Conservation (phyloP, 108 stramenopile species). For the Nitzschia putrida region DNA sequence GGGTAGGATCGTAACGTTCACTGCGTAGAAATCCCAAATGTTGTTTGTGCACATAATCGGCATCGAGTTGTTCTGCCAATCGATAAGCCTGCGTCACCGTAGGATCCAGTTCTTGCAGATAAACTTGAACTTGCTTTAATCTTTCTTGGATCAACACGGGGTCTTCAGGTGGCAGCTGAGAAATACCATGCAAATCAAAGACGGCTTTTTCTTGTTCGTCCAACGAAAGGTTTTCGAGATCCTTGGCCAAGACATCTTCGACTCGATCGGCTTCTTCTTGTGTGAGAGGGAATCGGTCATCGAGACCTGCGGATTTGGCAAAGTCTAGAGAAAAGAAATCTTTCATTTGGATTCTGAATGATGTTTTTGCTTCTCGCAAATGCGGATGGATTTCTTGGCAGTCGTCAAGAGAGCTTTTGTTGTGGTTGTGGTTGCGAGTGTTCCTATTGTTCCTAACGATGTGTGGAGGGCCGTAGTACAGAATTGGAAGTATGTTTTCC, state of each 20-base stretch:
- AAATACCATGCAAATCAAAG: conserved; percentile 27
- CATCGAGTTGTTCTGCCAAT: background rate
- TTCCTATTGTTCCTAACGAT: too few relatives aligned
- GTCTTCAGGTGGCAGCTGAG: background rate
- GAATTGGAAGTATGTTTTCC: too few relatives aligned
- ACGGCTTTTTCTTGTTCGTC: conserved; percentile 4
- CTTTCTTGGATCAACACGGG: background rate
- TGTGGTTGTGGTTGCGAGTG: too few relatives aligned
- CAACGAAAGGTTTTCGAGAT: conserved; percentile 6
- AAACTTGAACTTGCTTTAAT: background rate
- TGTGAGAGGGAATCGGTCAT: conserved; percentile 3
- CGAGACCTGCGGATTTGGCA: background rate
- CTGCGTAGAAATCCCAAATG: background rate
- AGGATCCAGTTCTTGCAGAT: background rate
- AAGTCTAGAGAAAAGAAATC: background rate
- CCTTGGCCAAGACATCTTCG: conserved; percentile 2
- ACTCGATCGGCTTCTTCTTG: background rate
- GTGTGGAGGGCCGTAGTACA: too few relatives aligned
- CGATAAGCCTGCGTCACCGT: background rate
- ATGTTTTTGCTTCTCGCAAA: too few relatives aligned
- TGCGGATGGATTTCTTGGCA: too few relatives aligned
- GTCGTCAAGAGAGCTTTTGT: too few relatives aligned
- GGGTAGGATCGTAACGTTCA: background rate
- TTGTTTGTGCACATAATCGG: background rate
- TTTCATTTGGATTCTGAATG: background rate